These are phyloP conservation scores for Hemisphaericaspora lyxosophila DNA, from an alignment of 1,139 yeast genomes.

Conservation along the genomic window DNA sequence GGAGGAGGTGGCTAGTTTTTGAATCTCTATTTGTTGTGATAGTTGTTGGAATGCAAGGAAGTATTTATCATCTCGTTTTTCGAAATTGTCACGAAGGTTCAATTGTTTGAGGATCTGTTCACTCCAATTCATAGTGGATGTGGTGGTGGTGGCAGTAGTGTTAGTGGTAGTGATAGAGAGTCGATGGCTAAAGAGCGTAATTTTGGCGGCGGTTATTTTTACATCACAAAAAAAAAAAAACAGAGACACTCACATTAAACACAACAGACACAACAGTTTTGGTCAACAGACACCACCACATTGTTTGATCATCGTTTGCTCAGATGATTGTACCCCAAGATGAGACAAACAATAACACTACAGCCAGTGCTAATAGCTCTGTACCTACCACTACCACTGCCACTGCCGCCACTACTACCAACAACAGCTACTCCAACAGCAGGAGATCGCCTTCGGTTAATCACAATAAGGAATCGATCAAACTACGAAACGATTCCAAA, in stretches of 20 bases:
- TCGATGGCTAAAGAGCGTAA: too few relatives aligned
- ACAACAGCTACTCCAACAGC: conserved; percentile 1
- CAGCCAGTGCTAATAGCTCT: too few relatives aligned
- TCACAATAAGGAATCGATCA: background rate
- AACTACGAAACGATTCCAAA: background rate
- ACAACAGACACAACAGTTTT: too few relatives aligned
- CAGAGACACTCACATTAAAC: too few relatives aligned
- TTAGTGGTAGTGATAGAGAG: too few relatives aligned
- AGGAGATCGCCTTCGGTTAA: background rate
- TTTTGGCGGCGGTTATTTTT: too few relatives aligned
- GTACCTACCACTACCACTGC: too few relatives aligned
- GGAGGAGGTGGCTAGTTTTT: background rate
- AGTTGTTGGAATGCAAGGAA: conserved; percentile 35
- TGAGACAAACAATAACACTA: background rate
- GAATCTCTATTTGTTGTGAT: conserved; percentile 17
- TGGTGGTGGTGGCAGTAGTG: too few relatives aligned
- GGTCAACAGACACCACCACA: background rate
- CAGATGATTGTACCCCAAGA: background rate
- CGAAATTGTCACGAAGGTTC: conserved; percentile 31
- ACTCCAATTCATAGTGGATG: too few relatives aligned
- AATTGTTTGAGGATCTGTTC: conserved; percentile 27
- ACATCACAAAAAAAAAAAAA: too few relatives aligned
- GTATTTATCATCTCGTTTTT: conserved; percentile 32
- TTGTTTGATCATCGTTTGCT: background rate
- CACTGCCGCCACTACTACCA: background rate